Evolutionary conservation across 2,329 filamentous ascomycete genomes (phyloP), one percentile per base, ranked within the genome.

Genomic region (Diaporthe caulivora): DNA sequence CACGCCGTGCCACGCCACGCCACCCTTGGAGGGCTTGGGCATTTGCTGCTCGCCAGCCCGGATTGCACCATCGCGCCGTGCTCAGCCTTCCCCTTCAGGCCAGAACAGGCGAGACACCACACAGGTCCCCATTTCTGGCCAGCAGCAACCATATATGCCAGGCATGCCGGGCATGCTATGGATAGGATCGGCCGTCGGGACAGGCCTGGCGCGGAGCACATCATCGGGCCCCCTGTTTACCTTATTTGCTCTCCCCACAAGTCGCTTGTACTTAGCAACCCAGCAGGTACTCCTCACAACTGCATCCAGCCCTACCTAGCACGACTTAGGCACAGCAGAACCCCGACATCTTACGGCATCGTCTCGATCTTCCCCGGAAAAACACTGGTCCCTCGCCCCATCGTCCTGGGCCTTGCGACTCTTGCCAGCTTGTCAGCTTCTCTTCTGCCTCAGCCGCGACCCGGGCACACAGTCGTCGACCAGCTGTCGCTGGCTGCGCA

Each of bases 181-280:
- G 34, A 34, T 37, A 21, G 62, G 62, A 51, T 65, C 62, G 62
- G 31, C 44, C 44, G 62, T 49, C 44, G 60, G 60, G 60, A 51
- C 26, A 51, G 15, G 62, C 62, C 62, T 71, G 58, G 69, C 69
- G 69, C 69, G 24, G 55, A 71, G 69, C 69, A 71, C 69, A 71
- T 62, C 69, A 62, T 62, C 69, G 44, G 24, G 4, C 17, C 55
- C 69, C 69, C 69, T 71, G 69, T 42, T 60, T 40, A 71, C 68
- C 68, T 71, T 71, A 71, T 71, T 60, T 71, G 34, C 55, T 7
- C 44, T 62, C 44, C 69, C 44, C 55, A 67, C 62, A 44, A 53
- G 47, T 53, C 62, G n/a, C 44, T 13, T 67, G 47, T 53, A 67
- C 62, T 65, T 26, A 18, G 62, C 31, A 67, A 67, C 69, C 24